phyloP scores from a whole-genome alignment of 345 rosid genomes.

The Salix koriyanagi region DNA sequence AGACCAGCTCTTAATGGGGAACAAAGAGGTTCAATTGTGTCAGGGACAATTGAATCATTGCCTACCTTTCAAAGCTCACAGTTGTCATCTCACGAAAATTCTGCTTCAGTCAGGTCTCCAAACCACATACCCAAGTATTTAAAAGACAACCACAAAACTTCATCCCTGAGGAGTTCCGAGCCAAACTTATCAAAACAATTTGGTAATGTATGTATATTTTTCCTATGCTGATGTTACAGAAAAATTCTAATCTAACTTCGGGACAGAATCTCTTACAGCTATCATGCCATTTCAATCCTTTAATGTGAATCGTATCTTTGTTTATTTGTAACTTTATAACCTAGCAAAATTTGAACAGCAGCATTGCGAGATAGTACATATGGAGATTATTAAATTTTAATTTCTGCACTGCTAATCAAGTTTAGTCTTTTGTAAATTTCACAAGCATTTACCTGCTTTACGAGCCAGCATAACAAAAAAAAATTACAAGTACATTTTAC shows the following conservation, averaged over 20 bases:
- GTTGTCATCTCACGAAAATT: conserved; percentile 45
- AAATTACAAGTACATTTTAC: background rate
- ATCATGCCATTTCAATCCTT: background rate
- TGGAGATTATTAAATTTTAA: background rate
- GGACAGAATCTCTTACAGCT: background rate
- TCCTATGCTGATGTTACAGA: background rate
- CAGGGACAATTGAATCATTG: conserved; percentile 54
- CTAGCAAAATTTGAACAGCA: background rate
- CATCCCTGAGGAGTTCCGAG: conserved; percentile 41
- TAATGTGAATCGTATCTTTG: background rate
- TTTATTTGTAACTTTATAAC: background rate
- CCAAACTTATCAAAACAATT: conserved; percentile 63
- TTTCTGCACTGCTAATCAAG: background rate
- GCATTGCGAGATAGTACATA: background rate
- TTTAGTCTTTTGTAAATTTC: background rate
- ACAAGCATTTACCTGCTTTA: background rate
- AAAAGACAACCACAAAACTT: conserved; percentile 38
- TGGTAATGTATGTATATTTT: conserved; percentile 53
- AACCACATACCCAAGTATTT: conserved; percentile 31
- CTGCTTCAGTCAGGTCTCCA: conserved; percentile 47
- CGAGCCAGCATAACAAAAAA: background rate
- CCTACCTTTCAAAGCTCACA: conserved; percentile 50
- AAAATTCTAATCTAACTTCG: background rate
- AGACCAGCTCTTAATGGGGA: conserved; percentile 23
- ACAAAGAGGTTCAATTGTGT: conserved; percentile 30